Percentiles rank a stretch among this genome's conserved stretches.
Conservation (phyloP, 208 protist species). For the Strigomonas culicis region DNA sequence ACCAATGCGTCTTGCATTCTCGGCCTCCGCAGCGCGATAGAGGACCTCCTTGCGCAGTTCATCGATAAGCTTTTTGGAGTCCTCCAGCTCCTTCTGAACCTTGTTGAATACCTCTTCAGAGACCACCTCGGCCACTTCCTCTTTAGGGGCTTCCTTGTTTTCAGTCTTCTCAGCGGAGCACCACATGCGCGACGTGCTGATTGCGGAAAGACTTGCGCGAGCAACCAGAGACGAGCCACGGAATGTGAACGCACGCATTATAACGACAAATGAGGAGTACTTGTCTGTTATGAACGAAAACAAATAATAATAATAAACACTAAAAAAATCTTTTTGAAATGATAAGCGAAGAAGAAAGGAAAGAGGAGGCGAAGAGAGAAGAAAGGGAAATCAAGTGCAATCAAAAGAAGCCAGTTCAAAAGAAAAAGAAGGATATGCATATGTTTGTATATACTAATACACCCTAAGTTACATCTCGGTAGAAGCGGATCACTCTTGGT, state of each 20-base stretch:
- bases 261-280: background rate
- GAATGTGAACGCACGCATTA: constrained; percentile 23
- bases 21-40: constrained; percentile 84
- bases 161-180: constrained; percentile 37
- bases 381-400: constrained; percentile 12
- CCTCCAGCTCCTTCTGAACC: constrained; percentile 38
- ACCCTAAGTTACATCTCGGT: too few relatives aligned
- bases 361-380: background rate
- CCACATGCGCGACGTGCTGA: constrained; percentile 27
- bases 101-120: constrained; percentile 26
- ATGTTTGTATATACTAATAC: constrained; percentile 10
- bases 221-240: constrained; percentile 7
- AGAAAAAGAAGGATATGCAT: constrained; percentile 7
- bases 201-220: constrained; percentile 14
- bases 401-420: constrained; percentile 1
- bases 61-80: constrained; percentile 1
- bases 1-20: constrained; percentile 87
- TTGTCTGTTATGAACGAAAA: background rate
- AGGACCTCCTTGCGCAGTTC: constrained; percentile 53
- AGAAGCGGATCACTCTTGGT: too few relatives aligned
- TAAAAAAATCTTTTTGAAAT: constrained; percentile 11
- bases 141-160: constrained; percentile 19
- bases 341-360: background rate
- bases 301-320: constrained; percentile 1
- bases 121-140: constrained; percentile 31